Evolutionary conservation across 169 alveolate genomes (phyloP), one percentile per base, ranked within the genome.

Genomic region (Theileria luwenshuni): DNA sequence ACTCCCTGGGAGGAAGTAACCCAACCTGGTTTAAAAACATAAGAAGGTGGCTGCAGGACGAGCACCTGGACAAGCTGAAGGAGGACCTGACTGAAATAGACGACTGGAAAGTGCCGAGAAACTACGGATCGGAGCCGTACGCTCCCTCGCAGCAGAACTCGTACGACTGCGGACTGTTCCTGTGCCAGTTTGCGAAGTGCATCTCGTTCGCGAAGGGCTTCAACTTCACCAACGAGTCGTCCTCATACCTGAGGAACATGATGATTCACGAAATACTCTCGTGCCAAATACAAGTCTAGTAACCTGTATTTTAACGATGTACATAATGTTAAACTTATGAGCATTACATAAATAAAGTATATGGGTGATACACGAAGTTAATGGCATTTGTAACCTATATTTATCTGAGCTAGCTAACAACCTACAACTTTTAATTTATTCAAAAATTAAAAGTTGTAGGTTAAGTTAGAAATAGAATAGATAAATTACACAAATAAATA

Each of bases 111-210:
- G 30, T 48, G 35, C 52, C 38, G 23, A 27, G 5, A 15, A 30
- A 27, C 7, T 73, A 5, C 56, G 28, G 32, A 54, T 19, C 85
- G 25, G 85, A 42, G 19, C 84, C 80, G 25, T 73, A 28, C 47
- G 87, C 92, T 13, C 97, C 96, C 6, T 75, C 62, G 30, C 97
- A 93, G 60, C 76, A 90, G 38, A 93, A 93, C 65, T 91, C 94
- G 3, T 90, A 89, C 25, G 97, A 93, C 49, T 93, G 97, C 58
- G 97, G 97, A n/a, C 94, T 93, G 27, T 93, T 93, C 73, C 68
- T 93, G 28, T 93, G 97, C 60, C 93, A 86, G 84, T 91, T 84
- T 69, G 96, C 97, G 21, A 94, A 93, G 61, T 91, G 97, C 71
- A 68, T 93, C 15, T 65, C 93, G 23, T 81, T 84, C 32, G 90